Percentiles rank a stretch among this genome's conserved stretches.
Evolutionary conservation across 169 alveolate genomes (phyloP).

Genomic region (Sarcocystis neurona): DNA sequence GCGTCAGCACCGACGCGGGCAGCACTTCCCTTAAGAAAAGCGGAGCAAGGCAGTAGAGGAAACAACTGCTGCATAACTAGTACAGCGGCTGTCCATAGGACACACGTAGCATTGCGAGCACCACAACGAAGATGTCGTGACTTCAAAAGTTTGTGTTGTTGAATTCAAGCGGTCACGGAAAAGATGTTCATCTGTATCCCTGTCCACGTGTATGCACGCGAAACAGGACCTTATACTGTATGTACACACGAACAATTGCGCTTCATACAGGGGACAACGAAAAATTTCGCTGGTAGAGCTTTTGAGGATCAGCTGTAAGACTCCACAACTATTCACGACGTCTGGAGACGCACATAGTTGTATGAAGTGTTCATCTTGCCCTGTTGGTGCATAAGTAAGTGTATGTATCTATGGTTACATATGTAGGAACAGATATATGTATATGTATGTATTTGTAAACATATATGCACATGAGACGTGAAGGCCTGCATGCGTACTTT

Average conservation of each 20-base stretch:
- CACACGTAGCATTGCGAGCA: no score
- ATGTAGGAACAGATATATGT: not conserved
- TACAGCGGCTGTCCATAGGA: no score
- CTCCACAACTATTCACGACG: not conserved
- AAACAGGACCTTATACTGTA: not conserved
- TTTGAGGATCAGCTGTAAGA: not conserved
- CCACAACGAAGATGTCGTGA: no score
- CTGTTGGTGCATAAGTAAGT: not conserved
- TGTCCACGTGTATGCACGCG: not conserved
- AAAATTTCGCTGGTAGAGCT: not conserved
- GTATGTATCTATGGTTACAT: not conserved
- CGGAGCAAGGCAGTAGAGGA: no score
- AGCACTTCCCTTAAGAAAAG: no score
- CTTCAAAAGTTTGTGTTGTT: no score
- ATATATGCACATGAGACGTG: no score
- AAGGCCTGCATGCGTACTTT: no score
- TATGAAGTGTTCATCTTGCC: not conserved
- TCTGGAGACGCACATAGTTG: not conserved
- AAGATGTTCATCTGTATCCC: not conserved
- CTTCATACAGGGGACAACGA: no score
- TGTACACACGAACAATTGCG: not conserved
- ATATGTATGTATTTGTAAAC: not conserved
- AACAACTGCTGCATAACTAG: no score
- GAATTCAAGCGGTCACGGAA: no score
- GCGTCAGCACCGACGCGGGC: no score